Percentiles rank a stretch among this genome's conserved stretches.
Conservation (phyloP, 805 yeast species). For the Nakazawaea populi region DNA sequence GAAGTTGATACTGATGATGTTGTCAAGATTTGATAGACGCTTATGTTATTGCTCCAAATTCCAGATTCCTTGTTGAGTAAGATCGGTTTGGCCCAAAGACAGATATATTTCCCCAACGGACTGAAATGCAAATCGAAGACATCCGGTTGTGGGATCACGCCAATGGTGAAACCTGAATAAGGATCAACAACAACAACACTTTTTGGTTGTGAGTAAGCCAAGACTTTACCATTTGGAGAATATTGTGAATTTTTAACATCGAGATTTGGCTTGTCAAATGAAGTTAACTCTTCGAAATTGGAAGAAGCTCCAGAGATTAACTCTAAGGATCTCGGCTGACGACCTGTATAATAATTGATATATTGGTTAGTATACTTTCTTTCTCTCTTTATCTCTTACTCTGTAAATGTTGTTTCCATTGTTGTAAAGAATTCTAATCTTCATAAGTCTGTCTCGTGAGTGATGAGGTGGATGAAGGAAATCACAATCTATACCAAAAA, state of each 20-base stretch:
- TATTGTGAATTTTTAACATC: conserved; percentile 63
- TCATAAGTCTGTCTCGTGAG: too few species aligned
- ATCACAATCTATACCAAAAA: too few species aligned
- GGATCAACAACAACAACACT: conserved; percentile 55
- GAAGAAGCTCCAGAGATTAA: conserved; percentile 42
- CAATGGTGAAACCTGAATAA: conserved; percentile 38
- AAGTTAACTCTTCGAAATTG: conserved; percentile 22
- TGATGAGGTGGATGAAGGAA: too few species aligned
- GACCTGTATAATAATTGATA: conserved; percentile 26
- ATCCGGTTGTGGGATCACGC: conserved; percentile 51
- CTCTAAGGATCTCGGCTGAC: conserved; percentile 52
- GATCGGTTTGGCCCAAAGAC: conserved; percentile 87
- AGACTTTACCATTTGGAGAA: conserved; percentile 59
- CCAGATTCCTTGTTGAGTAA: conserved; percentile 60
- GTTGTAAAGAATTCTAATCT: too few species aligned
- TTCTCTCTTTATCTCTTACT: too few species aligned
- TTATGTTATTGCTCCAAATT: conserved; percentile 73
- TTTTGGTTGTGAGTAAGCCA: conserved; percentile 68
- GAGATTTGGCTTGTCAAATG: conserved; percentile 22
- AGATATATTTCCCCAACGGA: conserved; percentile 77
- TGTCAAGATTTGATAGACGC: conserved; percentile 53
- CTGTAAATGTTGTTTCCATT: too few species aligned
- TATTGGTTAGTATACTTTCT: background rate
- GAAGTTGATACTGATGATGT: conserved; percentile 34
- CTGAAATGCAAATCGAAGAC: conserved; percentile 82